phyloP scores from a whole-genome alignment of 306 rosid genomes.

The Lotus japonicus region DNA sequence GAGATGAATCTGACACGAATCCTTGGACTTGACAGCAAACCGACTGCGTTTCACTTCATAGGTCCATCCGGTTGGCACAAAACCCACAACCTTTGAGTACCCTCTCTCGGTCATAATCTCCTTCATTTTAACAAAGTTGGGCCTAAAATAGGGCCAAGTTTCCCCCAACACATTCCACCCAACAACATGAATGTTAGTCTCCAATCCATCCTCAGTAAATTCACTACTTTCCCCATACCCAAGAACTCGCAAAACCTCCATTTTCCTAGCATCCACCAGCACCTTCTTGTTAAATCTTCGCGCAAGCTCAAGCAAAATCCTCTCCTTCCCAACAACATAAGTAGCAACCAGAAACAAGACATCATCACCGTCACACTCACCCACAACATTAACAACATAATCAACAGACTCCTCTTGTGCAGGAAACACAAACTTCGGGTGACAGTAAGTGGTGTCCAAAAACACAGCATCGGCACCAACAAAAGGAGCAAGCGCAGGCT shows the following conservation, averaged over 20 bases:
- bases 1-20: constrained; percentile 67
- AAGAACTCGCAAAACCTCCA: constrained; percentile 66
- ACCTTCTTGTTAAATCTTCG: constrained; percentile 54
- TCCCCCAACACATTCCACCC: constrained; percentile 98
- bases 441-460: constrained; percentile 79
- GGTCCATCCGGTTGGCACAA: constrained; percentile 98
- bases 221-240: constrained; percentile 56
- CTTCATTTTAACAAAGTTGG: constrained; percentile 71
- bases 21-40: constrained; percentile 69
- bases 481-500: constrained; percentile 33
- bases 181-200: constrained; percentile 84
- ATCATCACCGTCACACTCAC: constrained; percentile 30
- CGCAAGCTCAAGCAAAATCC: constrained; percentile 76
- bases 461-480: constrained; percentile 70
- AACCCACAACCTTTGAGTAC: constrained; percentile 70
- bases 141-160: constrained; percentile 94
- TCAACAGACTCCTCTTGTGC: constrained; percentile 62
- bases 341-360: constrained; percentile 88
- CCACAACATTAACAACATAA: constrained; percentile 47
- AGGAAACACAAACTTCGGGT: constrained; percentile 79
- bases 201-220: constrained; percentile 57
- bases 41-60: constrained; percentile 72
- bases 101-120: constrained; percentile 77
- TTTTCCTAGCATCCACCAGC: constrained; percentile 61
- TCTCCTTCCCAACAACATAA: constrained; percentile 88